Conservation (phyloP, 352 stramenopile genomes). For the Phytophthora hybrid region DNA sequence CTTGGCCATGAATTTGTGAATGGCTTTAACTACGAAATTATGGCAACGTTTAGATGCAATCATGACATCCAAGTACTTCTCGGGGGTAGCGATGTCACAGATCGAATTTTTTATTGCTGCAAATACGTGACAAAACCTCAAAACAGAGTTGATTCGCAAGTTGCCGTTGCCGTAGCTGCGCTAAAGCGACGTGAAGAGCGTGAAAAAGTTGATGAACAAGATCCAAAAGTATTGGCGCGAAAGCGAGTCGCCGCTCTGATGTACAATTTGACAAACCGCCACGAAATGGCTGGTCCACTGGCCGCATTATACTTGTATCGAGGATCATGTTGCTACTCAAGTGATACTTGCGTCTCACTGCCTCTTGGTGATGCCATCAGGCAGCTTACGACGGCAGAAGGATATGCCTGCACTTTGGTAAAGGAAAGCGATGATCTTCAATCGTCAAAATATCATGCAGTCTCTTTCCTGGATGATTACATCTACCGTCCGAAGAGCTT, state of each 20-base stretch:
- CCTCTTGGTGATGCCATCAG: background rate
- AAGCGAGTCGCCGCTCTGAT: background rate
- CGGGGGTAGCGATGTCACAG: background rate
- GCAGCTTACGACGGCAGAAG: background rate
- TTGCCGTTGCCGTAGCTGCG: background rate
- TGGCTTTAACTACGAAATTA: conserved; percentile 9
- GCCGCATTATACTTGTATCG: conserved; percentile 7
- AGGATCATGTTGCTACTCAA: conserved; percentile 6
- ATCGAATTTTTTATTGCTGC: conserved; percentile 3
- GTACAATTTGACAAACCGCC: conserved; percentile 9
- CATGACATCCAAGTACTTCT: background rate
- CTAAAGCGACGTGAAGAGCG: background rate
- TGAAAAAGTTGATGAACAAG: background rate
- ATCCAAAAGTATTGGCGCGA: background rate
- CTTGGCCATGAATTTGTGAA: conserved; percentile 8
- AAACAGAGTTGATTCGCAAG: background rate
- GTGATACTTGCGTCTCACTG: background rate
- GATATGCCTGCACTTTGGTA: background rate
- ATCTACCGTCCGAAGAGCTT: background rate
- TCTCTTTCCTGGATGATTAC: conserved; percentile 7
- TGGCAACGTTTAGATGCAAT: conserved; percentile 10
- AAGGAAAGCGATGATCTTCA: background rate
- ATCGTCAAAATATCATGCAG: background rate
- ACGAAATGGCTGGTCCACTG: conserved; percentile 7
- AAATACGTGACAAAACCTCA: conserved; percentile 9